A percentile compares a stretch with the other conserved stretches of the same genome.
These are phyloP conservation scores for Quercus gilva DNA, from an alignment of 306 rosid species.

Conservation along the genomic window DNA sequence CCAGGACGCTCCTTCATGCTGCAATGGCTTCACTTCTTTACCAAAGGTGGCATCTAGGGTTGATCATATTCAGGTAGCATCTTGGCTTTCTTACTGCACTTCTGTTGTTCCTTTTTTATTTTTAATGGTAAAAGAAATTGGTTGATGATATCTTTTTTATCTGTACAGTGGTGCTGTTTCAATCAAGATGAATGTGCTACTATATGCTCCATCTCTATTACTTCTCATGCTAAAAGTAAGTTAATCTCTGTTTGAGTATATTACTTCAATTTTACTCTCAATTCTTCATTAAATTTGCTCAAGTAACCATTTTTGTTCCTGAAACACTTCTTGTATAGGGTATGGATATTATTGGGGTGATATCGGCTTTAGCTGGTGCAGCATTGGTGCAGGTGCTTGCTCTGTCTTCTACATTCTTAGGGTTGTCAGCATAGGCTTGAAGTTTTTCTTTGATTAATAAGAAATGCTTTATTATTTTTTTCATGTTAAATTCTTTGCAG, in stretches of 20 bases:
- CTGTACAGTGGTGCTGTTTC: conserved; percentile 79
- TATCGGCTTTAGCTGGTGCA: conserved; percentile 78
- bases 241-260: conserved; percentile 3
- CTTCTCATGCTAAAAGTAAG: conserved; percentile 90
- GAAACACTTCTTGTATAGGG: conserved; percentile 45
- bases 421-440: not conserved
- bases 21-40: conserved; percentile 61
- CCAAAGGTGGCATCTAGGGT: conserved; percentile 80
- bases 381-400: conserved; percentile 83
- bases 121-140: conserved; percentile 3
- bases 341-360: conserved; percentile 65
- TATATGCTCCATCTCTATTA: conserved; percentile 83
- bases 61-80: conserved; percentile 80
- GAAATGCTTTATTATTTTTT: conserved; percentile 12
- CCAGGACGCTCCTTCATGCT: conserved; percentile 75
- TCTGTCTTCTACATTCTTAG: conserved; percentile 2
- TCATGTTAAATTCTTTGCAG: conserved; percentile 23
- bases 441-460: not conserved
- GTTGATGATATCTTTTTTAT: conserved; percentile 29
- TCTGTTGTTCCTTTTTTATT: not conserved
- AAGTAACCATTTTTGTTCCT: conserved; percentile 17
- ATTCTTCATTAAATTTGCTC: conserved; percentile 17
- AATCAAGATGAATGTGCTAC: conserved; percentile 94
- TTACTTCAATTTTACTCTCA: not conserved
- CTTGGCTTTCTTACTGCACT: not conserved